Evolutionary conservation across 1,139 yeast species (phyloP), one percentile per base, ranked within the genome.

Genomic region (Geotrichum siamense): DNA sequence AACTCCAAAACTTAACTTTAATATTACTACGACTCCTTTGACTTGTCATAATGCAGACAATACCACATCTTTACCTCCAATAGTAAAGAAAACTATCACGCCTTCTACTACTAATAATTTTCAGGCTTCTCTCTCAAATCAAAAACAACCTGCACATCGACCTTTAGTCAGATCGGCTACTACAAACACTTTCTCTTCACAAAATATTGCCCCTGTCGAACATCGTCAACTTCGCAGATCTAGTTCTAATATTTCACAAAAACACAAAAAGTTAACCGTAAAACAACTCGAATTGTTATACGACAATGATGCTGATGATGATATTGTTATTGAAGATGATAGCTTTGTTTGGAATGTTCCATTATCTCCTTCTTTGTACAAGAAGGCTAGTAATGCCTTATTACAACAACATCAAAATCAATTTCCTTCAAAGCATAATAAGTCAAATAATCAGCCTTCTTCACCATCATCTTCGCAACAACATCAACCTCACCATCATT

Each of bases 291-390:
- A 63, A 47, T 46, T 51, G 31, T 62, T 60, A 23, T 61, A 54
- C 40, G 66, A 63, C 13, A 55, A 51, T 23, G 44, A 59, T 32
- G 57, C 63, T 25, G 69, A 65, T 44, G 72, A 76, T 19, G 82
- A 77, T 48, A 78, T 74, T 44, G 21, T 33, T 16, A 76, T 76
- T 38, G 76, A 79, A 5, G 75, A 69, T 40, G 74, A 74, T 43
- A 64, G 70, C 15, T 65, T 72, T 27, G 74, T 78, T 50, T 78
- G 69, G 63, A 79, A 80, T 53, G 82, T 80, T 13, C 87, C 86
- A 1, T 61, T 77, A 37, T 71, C 82, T 0, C 79, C 76, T 43
- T 71, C 82, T 0, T 59, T 65, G 13, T 62, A 58, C 39, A 63
- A 65, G 5, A 61, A 63, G 44, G 50, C 58, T 10, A 33, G 37